These are phyloP conservation scores for Elsinoe ampelina DNA, from an alignment of 2,329 filamentous ascomycete genomes.

Conservation along the genomic window DNA sequence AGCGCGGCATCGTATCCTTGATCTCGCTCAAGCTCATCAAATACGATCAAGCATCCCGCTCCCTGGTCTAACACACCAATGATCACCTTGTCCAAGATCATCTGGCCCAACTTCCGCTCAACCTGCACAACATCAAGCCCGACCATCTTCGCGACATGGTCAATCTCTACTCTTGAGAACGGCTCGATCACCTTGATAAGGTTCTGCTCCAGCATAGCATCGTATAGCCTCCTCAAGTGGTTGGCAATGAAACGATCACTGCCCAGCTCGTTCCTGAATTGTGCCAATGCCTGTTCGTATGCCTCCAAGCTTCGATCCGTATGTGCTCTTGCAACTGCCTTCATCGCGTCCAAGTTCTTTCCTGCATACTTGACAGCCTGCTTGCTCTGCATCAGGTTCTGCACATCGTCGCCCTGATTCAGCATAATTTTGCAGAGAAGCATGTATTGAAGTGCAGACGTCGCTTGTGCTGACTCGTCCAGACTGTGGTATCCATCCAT, in stretches of 20 bases:
- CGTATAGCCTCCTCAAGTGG: conserved; percentile 89
- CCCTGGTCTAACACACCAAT: conserved; percentile 95
- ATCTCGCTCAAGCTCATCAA: conserved; percentile 87
- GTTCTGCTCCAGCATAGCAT: conserved; percentile 98
- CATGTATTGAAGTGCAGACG: conserved; percentile 98
- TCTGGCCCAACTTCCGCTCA: conserved; percentile 95
- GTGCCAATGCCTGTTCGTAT: conserved; percentile 84
- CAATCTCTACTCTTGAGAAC: conserved; percentile 93
- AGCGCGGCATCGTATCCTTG: conserved; percentile 90
- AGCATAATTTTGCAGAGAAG: conserved; percentile 99
- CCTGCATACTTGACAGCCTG: conserved; percentile 94
- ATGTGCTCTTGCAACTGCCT: conserved; percentile 92
- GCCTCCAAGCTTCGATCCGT: conserved; percentile 92
- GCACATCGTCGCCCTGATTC: conserved; percentile 92
- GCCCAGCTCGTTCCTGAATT: conserved; percentile 88
- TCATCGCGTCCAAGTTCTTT: conserved; percentile 96
- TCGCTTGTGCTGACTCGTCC: conserved; percentile 81
- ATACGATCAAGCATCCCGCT: conserved; percentile 94
- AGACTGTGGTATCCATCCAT: conserved; percentile 93
- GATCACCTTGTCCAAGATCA: conserved; percentile 99
- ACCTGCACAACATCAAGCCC: conserved; percentile 93
- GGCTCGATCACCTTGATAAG: conserved; percentile 99
- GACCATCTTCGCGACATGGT: conserved; percentile 95
- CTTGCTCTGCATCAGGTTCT: conserved; percentile 87
- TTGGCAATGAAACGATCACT: conserved; percentile 94